Conservation (phyloP, 768 basidiomycete genomes). For the Suillus sp. region DNA sequence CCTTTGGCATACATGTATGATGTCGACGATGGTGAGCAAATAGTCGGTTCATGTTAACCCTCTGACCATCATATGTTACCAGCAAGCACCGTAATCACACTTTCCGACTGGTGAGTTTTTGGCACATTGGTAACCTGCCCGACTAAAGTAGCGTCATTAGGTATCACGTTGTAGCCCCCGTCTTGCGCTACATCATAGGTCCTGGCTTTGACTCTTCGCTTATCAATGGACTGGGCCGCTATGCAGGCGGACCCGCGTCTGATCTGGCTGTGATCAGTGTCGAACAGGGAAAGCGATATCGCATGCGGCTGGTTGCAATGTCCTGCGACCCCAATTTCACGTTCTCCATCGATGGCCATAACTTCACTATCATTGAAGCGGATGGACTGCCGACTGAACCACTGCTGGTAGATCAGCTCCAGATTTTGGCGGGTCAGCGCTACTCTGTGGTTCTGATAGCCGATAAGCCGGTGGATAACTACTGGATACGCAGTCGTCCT, state of each 20-base stretch:
- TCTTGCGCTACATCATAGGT: slow-evolving; percentile 20
- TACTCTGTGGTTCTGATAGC: slow-evolving; percentile 35
- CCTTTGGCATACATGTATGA: slow-evolving; percentile 42
- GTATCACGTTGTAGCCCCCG: slow-evolving; percentile 24
- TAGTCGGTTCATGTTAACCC: background rate
- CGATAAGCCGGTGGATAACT: slow-evolving; percentile 34
- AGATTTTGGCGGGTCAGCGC: slow-evolving; percentile 39
- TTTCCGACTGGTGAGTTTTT: slow-evolving; percentile 38
- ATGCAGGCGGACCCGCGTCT: slow-evolving; percentile 32
- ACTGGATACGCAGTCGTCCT: slow-evolving; percentile 53
- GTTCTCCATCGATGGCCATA: slow-evolving; percentile 49
- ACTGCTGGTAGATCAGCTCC: slow-evolving; percentile 40
- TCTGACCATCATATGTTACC: background rate
- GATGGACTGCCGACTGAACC: slow-evolving; percentile 45
- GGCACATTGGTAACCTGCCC: background rate
- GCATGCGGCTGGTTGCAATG: slow-evolving; percentile 39
- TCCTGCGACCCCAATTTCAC: slow-evolving; percentile 46
- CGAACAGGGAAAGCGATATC: slow-evolving; percentile 35
- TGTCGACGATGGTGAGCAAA: slow-evolving; percentile 41
- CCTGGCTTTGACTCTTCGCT: slow-evolving; percentile 33
- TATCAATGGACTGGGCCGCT: slow-evolving; percentile 45
- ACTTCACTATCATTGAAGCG: slow-evolving; percentile 48
- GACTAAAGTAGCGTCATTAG: slow-evolving; percentile 13
- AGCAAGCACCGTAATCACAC: slow-evolving; percentile 45
- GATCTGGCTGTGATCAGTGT: slow-evolving; percentile 40